A percentile compares a stretch with the other conserved stretches of the same genome.
phyloP scores from a whole-genome alignment of 805 yeast genomes.

The Candida corydali region DNA sequence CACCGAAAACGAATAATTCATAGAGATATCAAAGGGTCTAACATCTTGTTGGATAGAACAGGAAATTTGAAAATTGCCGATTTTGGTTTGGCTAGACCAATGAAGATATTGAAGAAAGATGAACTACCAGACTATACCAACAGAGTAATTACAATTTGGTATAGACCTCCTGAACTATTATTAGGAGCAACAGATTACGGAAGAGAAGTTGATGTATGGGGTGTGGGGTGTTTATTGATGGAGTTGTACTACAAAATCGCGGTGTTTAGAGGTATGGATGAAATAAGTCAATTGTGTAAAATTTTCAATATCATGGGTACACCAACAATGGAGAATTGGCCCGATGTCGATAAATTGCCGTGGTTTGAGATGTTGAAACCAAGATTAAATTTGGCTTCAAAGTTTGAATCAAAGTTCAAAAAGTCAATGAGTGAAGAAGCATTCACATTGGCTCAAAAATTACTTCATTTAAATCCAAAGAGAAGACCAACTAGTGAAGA shows the following conservation, averaged over 20 bases:
- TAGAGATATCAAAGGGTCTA: slow-evolving; percentile 80
- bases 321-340: slow-evolving; percentile 72
- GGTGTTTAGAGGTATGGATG: slow-evolving; percentile 84
- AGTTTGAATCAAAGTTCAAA: slow-evolving; percentile 29
- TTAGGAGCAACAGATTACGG: slow-evolving; percentile 90
- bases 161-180: slow-evolving; percentile 91
- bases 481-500: slow-evolving; percentile 62
- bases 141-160: slow-evolving; percentile 94
- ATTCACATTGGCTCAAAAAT: slow-evolving; percentile 58
- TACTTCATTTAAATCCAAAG: slow-evolving; percentile 67
- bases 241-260: slow-evolving; percentile 77
- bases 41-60: slow-evolving; percentile 57
- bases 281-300: slow-evolving; percentile 72
- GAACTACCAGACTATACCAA: slow-evolving; percentile 83
- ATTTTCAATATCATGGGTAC: slow-evolving; percentile 87
- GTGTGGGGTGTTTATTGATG: slow-evolving; percentile 85
- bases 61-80: slow-evolving; percentile 74
- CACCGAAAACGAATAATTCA: slow-evolving; percentile 69
- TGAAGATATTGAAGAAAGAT: slow-evolving; percentile 51
- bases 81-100: slow-evolving; percentile 75
- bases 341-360: slow-evolving; percentile 71
- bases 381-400: slow-evolving; percentile 27
- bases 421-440: slow-evolving; percentile 47
- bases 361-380: slow-evolving; percentile 90
- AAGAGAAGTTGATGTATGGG: slow-evolving; percentile 93